phyloP scores from a whole-genome alignment of 371 early-diverging fungal species.

The Mortierella sp. region DNA sequence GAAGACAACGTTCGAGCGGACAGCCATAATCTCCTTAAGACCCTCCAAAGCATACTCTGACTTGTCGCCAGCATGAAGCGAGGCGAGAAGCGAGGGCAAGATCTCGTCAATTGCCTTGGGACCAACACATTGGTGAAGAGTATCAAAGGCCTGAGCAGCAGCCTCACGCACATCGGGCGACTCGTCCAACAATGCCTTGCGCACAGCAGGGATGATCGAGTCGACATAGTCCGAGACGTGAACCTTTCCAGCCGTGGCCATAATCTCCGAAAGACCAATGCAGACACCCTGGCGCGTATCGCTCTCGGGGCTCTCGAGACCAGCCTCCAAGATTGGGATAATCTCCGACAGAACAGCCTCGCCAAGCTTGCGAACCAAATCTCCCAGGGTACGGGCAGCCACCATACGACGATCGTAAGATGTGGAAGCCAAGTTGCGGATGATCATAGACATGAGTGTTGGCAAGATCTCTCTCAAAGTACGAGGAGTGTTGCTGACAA shows the following conservation, averaged over 20 bases:
- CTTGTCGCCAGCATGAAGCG: conserved; percentile 75
- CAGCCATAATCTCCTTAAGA: conserved; percentile 96
- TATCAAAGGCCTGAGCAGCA: conserved; percentile 95
- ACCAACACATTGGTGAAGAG: conserved; percentile 90
- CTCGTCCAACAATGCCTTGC: conserved; percentile 82
- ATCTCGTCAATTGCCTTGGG: conserved; percentile 92
- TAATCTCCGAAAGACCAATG: conserved; percentile 92
- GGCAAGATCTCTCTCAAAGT: conserved; percentile 94
- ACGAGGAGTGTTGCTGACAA: conserved; percentile 96
- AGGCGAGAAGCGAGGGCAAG: conserved; percentile 86
- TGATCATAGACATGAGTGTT: conserved; percentile 87
- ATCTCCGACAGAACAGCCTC: conserved; percentile 88
- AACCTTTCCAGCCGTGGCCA: conserved; percentile 84
- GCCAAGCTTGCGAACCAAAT: conserved; percentile 94
- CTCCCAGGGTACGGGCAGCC: conserved; percentile 93
- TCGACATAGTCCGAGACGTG: conserved; percentile 87
- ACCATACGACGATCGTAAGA: conserved; percentile 80
- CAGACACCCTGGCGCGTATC: conserved; percentile 91
- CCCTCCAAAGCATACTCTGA: conserved; percentile 89
- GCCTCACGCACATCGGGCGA: conserved; percentile 90
- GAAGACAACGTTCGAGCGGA: conserved; percentile 94
- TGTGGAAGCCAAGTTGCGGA: conserved; percentile 79
- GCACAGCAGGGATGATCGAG: conserved; percentile 82
- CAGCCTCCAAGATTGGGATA: conserved; percentile 87
- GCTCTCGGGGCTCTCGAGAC: conserved; percentile 73